Evolutionary conservation across 2,329 filamentous ascomycete species (phyloP).

Genomic region (Alternaria tenuissima): DNA sequence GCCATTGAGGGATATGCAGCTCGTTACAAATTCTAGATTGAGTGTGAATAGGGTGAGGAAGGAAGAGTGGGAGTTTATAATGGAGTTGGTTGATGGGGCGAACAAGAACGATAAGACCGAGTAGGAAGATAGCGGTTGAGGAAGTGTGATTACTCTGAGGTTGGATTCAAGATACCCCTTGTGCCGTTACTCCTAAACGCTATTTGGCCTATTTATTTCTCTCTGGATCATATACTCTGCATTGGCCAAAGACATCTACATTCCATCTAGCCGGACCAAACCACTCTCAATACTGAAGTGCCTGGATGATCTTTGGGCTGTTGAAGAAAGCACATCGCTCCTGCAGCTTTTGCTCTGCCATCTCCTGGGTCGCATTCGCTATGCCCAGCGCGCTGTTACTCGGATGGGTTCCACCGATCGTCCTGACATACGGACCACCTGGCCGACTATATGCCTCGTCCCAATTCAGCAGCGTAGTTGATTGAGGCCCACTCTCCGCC

Average conservation of each 20-base stretch:
- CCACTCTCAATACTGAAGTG: slow-evolving; percentile 41
- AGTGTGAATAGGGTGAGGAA: slow-evolving; percentile 77
- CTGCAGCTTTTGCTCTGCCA: slow-evolving; percentile 52
- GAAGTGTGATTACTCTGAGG: background rate
- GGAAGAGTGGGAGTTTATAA: slow-evolving; percentile 72
- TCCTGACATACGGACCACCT: slow-evolving; percentile 32
- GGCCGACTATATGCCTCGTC: slow-evolving; percentile 46
- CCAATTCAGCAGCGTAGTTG: slow-evolving; percentile 43
- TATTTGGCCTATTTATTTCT: background rate
- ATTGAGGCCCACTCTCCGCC: slow-evolving; percentile 24
- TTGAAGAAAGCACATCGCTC: slow-evolving; percentile 61
- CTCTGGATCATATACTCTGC: background rate
- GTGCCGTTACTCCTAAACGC: background rate
- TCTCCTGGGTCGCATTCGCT: slow-evolving; percentile 33
- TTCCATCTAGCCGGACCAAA: background rate
- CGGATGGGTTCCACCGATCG: slow-evolving; percentile 55
- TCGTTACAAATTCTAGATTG: slow-evolving; percentile 81
- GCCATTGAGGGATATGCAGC: slow-evolving; percentile 77
- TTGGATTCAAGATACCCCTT: background rate
- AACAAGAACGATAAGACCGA: slow-evolving; percentile 6
- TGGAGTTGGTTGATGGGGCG: slow-evolving; percentile 55
- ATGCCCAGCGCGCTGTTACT: slow-evolving; percentile 55
- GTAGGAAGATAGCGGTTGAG: background rate
- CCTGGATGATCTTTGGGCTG: slow-evolving; percentile 54
- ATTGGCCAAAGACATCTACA: background rate